Evolutionary conservation across 177 flowering plant genomes (phyloP).

Genomic region (Telopea speciosissima): DNA sequence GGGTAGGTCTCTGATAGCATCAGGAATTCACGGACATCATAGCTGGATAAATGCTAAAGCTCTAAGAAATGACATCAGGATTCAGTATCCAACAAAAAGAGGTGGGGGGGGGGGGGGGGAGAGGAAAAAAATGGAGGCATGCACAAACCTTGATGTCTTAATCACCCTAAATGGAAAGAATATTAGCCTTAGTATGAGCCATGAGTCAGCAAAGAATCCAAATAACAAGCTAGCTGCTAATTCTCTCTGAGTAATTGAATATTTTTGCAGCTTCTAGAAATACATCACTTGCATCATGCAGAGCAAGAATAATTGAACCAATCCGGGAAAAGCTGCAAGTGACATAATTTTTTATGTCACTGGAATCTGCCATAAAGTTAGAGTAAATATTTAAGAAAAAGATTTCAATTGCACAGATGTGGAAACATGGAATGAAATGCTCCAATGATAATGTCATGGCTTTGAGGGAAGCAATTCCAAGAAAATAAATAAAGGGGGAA

Average conservation of each 20-base stretch:
- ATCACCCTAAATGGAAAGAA: conserved; percentile 89
- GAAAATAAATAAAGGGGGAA: too few species aligned
- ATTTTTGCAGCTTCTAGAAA: conserved; percentile 89
- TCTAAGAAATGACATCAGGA: conserved; percentile 5
- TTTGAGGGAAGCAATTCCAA: too few species aligned
- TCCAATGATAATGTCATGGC: neutral
- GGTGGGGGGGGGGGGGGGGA: too few species aligned
- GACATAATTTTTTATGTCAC: neutral
- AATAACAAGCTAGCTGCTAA: conserved; percentile 73
- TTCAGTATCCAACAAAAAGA: neutral
- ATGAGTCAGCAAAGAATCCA: conserved; percentile 76
- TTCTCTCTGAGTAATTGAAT: conserved; percentile 80
- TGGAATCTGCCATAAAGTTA: neutral
- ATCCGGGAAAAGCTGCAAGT: conserved; percentile 62
- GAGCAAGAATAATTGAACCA: conserved; percentile 66
- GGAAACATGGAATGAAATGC: neutral
- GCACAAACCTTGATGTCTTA: conserved; percentile 54
- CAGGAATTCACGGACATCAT: conserved; percentile 31
- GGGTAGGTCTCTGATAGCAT: conserved; percentile 28
- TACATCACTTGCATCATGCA: conserved; percentile 90
- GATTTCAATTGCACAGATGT: too few species aligned
- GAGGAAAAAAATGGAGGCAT: neutral
- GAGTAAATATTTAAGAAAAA: neutral
- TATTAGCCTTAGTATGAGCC: conserved; percentile 74
- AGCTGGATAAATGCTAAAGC: conserved; percentile 37